Percentiles rank a stretch among this genome's conserved stretches.
phyloP scores from a whole-genome alignment of 805 yeast species.

The Tetrapisispora iriomotensis region DNA sequence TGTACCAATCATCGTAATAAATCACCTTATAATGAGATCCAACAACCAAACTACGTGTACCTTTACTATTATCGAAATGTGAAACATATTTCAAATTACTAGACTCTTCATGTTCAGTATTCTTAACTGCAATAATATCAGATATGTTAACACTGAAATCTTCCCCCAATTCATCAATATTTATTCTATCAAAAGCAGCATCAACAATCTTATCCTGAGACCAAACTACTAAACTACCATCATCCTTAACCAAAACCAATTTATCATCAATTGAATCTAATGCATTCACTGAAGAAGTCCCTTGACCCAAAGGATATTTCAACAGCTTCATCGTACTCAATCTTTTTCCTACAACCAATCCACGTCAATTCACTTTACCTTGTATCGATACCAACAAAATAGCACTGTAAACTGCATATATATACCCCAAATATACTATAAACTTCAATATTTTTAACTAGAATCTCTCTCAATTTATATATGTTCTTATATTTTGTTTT shows the following conservation, averaged over 20 bases:
- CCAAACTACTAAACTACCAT: constrained; percentile 24
- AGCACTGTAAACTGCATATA: no score
- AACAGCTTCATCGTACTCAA: constrained; percentile 23
- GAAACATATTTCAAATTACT: constrained; percentile 12
- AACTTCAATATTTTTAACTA: no score
- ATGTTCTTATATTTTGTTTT: no score
- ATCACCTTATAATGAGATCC: constrained; percentile 18
- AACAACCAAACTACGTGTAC: constrained; percentile 8
- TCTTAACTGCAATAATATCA: not conserved
- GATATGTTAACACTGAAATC: not conserved
- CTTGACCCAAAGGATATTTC: constrained; percentile 20
- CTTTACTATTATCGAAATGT: constrained; percentile 1
- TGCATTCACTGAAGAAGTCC: constrained; percentile 20
- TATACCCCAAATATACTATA: no score
- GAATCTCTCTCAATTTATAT: no score
- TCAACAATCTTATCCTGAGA: constrained; percentile 16
- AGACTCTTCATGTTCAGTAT: constrained; percentile 2
- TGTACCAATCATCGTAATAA: constrained; percentile 12
- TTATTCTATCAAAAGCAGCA: constrained; percentile 22
- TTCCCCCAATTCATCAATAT: constrained; percentile 10
- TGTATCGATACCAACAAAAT: no score
- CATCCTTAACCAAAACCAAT: constrained; percentile 15
- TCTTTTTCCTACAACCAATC: no score
- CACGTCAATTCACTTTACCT: no score
- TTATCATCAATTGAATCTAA: constrained; percentile 12